These are phyloP conservation scores for Nicotiana tabacum DNA, from an alignment of 257 asterid genomes.

Conservation along the genomic window DNA sequence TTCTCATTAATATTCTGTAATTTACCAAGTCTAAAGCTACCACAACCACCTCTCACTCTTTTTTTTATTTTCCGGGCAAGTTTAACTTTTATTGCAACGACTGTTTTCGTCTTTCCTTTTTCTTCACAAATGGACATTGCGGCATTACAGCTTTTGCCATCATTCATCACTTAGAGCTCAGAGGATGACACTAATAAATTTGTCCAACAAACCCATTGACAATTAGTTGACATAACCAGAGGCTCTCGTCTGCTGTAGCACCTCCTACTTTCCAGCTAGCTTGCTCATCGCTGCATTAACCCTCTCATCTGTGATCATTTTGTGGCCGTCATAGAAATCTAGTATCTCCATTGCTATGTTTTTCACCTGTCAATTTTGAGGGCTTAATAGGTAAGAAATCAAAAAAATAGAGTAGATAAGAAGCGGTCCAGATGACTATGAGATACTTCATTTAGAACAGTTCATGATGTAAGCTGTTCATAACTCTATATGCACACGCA, in stretches of 20 bases:
- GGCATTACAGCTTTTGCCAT: too few species aligned
- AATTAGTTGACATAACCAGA: not conserved
- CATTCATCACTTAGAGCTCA: not conserved
- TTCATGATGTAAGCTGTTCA: not conserved
- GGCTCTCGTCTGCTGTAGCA: not conserved
- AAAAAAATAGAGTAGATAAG: too few species aligned
- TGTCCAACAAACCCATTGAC: too few species aligned
- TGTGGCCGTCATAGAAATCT: slow-evolving; percentile 81
- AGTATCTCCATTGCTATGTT: slow-evolving; percentile 88
- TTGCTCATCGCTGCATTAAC: slow-evolving; percentile 61
- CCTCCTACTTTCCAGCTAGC: slow-evolving; percentile 34
- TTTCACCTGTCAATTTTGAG: slow-evolving; percentile 55
- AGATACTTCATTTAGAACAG: not conserved
- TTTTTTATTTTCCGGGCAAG: not conserved
- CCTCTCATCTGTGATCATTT: slow-evolving; percentile 68
- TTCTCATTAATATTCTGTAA: not conserved
- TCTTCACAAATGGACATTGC: not conserved
- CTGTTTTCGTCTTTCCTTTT: not conserved
- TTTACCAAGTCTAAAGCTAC: not conserved
- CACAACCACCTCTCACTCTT: not conserved
- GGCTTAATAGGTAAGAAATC: not conserved
- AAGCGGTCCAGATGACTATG: not conserved
- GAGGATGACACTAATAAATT: not conserved
- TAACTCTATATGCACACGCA: too few species aligned
- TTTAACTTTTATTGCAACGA: not conserved